phyloP scores from a whole-genome alignment of 1,284 basidiomycete species.

The Apiotrichum gamsii region DNA sequence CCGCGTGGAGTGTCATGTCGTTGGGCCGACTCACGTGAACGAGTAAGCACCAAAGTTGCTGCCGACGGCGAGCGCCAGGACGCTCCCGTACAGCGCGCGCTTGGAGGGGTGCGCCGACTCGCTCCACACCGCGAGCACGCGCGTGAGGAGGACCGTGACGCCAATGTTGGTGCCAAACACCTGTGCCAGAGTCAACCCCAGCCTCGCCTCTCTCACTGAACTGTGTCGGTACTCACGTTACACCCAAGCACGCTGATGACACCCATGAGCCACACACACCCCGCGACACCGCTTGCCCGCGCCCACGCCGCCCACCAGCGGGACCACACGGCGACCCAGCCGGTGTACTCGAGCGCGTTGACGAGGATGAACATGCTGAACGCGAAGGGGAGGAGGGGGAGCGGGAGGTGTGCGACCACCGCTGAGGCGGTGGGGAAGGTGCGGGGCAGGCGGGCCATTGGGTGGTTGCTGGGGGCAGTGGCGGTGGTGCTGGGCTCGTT shows the following conservation, averaged over 20 bases:
- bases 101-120: conserved; percentile 30
- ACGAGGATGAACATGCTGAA: conserved; percentile 95
- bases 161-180: conserved; percentile 92
- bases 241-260: conserved; percentile 64
- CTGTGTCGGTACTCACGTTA: conserved; percentile 59
- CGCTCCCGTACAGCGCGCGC: conserved; percentile 41
- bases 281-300: conserved; percentile 42
- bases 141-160: conserved; percentile 76
- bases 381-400: conserved; percentile 72
- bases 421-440: conserved; percentile 69
- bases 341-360: conserved; percentile 70
- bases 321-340: conserved; percentile 88
- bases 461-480: background rate
- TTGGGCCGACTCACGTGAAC: conserved; percentile 62
- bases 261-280: conserved; percentile 52
- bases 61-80: conserved; percentile 66
- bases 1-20: too few relatives aligned
- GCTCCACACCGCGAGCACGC: conserved; percentile 40
- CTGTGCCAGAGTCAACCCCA: conserved; percentile 30
- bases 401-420: conserved; percentile 56
- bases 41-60: conserved; percentile 90
- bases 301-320: conserved; percentile 60
- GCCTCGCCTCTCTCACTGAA: too few relatives aligned
- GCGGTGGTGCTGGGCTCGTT: too few relatives aligned
- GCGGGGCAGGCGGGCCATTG: conserved; percentile 19